Conservation (phyloP, 2,329 filamentous ascomycete species). For the Fusarium sp. region DNA sequence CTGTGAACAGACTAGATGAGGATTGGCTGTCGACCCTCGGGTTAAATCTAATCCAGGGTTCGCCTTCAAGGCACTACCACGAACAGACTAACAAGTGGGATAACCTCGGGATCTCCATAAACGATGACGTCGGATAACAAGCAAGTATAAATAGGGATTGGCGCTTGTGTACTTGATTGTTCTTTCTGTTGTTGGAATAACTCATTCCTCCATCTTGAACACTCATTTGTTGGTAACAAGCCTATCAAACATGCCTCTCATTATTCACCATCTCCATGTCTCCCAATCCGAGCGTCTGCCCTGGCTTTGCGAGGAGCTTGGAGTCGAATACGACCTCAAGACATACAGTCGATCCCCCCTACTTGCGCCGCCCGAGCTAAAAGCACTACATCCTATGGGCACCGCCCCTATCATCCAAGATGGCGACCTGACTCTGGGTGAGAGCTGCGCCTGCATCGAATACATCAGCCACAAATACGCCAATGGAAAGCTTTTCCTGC, state of each 20-base stretch:
- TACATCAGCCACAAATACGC: conserved; percentile 67
- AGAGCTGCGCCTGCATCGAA: conserved; percentile 67
- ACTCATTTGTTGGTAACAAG: too few species aligned
- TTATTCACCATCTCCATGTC: conserved; percentile 62
- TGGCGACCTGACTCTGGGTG: conserved; percentile 61
- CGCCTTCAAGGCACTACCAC: too few species aligned
- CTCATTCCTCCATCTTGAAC: background rate
- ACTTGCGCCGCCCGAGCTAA: conserved; percentile 36
- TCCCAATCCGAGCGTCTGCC: conserved; percentile 71
- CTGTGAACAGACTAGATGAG: too few species aligned
- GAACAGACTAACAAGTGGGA: too few species aligned
- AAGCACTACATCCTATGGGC: conserved; percentile 56
- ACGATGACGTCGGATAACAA: too few species aligned
- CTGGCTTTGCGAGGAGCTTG: conserved; percentile 72
- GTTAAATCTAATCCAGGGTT: too few species aligned
- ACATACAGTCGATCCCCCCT: conserved; percentile 31
- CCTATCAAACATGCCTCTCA: conserved; percentile 45
- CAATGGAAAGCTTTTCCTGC: conserved; percentile 57
- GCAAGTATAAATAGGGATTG: too few species aligned
- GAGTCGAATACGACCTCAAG: conserved; percentile 57
- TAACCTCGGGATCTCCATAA: too few species aligned
- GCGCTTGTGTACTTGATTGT: too few species aligned
- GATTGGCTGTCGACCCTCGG: too few species aligned
- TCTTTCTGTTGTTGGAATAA: too few species aligned
- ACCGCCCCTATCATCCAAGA: conserved; percentile 69